Evolutionary conservation across 2,329 filamentous ascomycete genomes (phyloP), one percentile per base, ranked within the genome.

Genomic region (Clonostachys solani): DNA sequence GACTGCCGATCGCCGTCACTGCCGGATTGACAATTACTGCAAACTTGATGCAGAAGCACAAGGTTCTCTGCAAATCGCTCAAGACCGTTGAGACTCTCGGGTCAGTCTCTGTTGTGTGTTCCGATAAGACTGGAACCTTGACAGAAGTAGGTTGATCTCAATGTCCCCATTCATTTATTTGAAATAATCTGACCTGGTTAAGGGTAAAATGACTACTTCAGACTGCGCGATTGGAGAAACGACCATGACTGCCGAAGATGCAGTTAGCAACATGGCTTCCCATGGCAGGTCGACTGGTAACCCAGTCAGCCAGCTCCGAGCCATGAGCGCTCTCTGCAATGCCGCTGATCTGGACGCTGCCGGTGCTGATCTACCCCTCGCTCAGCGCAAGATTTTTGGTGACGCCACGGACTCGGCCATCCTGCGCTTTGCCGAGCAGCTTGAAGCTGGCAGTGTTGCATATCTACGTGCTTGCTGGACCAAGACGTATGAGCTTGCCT

Each of bases 61-160:
- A 86, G 59, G 83, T 91, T 40, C 75, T 91, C 9, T 90, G 86
- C 80, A 91, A 91, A 66, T 88, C 84, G 0, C 72, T 92, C 42
- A 88, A 88, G 66, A 90, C 87, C 0, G 86, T 89, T 0, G 87
- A 90, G 64, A 90, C 86, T 0, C 74, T 90, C 1, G 87, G 87
- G 1, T 76, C 83, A 0, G 86, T 89, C 2, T 86, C 83, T 1
- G 79, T 88, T 8, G 83, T 91, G 38, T 89, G 86, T 60, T 88
- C 84, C 0, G 87, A 90, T 61, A 90, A 90, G 69, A 90, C 86
- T 0, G 87, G 87, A 5, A 87, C 84, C 0, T 66, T 87, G 47
- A 87, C 84, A 12, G 64, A 69, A 71, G 77, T 62, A 61, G 54
- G 64, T 52, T 43, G 6, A 41, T 42, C 18, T 35, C 13, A 16